These are phyloP conservation scores for Phytophthora pistaciae DNA, from an alignment of 352 stramenopile species.

Conservation along the genomic window DNA sequence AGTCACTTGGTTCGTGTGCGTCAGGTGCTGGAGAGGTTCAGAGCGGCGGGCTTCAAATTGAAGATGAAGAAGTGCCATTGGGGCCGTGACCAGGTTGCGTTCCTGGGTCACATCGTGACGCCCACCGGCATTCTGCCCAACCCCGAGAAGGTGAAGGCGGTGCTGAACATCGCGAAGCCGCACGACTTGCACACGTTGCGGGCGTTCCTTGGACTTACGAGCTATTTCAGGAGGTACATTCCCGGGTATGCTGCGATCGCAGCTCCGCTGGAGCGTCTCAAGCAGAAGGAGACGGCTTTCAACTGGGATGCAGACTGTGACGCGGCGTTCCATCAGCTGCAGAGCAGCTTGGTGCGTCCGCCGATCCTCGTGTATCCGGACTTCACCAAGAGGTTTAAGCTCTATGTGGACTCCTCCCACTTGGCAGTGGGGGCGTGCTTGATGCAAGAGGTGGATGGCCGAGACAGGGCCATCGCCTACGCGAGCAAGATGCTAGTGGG, in stretches of 20 bases:
- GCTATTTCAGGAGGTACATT: too few relatives aligned
- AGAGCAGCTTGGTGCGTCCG: neutral
- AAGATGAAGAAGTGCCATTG: constrained; percentile 15
- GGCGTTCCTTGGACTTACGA: neutral
- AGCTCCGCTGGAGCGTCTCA: neutral
- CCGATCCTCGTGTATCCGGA: constrained; percentile 13
- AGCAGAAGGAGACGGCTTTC: neutral
- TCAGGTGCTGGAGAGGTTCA: constrained; percentile 1
- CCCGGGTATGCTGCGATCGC: too few relatives aligned
- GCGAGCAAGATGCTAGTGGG: neutral
- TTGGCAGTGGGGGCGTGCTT: constrained; percentile 3
- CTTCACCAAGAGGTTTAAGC: neutral
- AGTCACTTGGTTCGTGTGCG: neutral
- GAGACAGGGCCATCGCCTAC: neutral
- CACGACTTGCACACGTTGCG: neutral
- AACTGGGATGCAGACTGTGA: constrained; percentile 2
- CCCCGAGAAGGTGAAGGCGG: neutral
- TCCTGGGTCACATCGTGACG: too few relatives aligned
- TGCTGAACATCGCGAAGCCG: neutral
- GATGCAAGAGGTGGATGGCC: neutral
- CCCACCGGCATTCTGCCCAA: too few relatives aligned
- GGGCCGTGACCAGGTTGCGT: too few relatives aligned
- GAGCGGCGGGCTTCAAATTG: neutral
- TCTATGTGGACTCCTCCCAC: constrained; percentile 6
- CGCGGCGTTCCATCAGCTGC: neutral